phyloP scores from a whole-genome alignment of 2,329 filamentous ascomycete genomes.

The Geosmithia putterillii region DNA sequence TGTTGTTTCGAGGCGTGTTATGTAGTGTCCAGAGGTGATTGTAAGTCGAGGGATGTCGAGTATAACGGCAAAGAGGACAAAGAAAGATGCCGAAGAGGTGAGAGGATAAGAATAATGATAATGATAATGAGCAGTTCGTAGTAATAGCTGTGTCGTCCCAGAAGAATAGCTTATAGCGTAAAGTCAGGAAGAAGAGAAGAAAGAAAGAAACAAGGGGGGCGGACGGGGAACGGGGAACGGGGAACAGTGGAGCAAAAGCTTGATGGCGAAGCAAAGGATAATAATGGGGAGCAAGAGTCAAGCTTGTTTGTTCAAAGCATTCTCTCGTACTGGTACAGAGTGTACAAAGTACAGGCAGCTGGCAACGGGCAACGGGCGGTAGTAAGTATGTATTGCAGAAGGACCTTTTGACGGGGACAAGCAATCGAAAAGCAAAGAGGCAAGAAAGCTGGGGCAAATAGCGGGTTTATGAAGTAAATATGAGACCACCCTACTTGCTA shows the following conservation, averaged over 20 bases:
- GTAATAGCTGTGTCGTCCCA: background rate
- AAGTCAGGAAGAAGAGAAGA: too few species aligned
- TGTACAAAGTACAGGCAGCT: too few species aligned
- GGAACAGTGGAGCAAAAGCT: background rate
- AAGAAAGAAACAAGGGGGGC: background rate
- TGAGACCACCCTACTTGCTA: background rate
- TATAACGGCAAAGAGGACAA: too few species aligned
- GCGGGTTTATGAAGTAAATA: conserved; percentile 1
- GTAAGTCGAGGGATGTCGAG: too few species aligned
- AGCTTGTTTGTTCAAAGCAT: too few species aligned
- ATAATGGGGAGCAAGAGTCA: background rate
- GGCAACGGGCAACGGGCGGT: too few species aligned
- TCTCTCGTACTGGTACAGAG: too few species aligned
- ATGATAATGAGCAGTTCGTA: background rate
- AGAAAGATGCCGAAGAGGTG: too few species aligned
- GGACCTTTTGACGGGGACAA: background rate
- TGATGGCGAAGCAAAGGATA: background rate
- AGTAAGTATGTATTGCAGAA: too few species aligned
- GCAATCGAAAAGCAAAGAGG: background rate
- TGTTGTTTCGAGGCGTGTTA: background rate
- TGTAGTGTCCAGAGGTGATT: too few species aligned
- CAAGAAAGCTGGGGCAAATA: conserved; percentile 1
- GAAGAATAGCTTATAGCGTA: background rate
- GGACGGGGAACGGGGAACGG: background rate
- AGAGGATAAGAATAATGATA: background rate